Evolutionary conservation across 305 asterid genomes (phyloP).

Genomic region (Ilex paraguariensis): DNA sequence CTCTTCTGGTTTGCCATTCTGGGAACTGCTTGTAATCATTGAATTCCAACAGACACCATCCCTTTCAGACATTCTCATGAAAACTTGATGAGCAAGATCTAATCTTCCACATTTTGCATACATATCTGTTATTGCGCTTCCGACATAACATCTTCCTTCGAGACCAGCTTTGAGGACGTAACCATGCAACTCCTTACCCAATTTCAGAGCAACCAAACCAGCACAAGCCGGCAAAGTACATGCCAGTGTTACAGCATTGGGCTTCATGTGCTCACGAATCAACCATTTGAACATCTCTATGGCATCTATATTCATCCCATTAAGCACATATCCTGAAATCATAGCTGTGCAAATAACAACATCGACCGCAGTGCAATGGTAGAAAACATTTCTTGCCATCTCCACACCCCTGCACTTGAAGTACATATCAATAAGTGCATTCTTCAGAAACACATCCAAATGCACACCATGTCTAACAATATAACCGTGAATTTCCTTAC

Average conservation of each 20-base stretch:
- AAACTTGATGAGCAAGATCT: slow-evolving; percentile 53
- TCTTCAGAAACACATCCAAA: slow-evolving; percentile 68
- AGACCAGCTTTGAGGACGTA: slow-evolving; percentile 43
- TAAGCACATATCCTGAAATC: slow-evolving; percentile 75
- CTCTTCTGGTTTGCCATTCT: slow-evolving; percentile 62
- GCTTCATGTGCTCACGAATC: slow-evolving; percentile 49
- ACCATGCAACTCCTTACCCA: slow-evolving; percentile 77
- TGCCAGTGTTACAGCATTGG: slow-evolving; percentile 79
- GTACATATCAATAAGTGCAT: slow-evolving; percentile 74
- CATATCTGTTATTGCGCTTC: slow-evolving; percentile 77
- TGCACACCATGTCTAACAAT: slow-evolving; percentile 46
- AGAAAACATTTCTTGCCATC: slow-evolving; percentile 51
- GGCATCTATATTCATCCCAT: slow-evolving; percentile 64
- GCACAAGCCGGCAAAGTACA: slow-evolving; percentile 86
- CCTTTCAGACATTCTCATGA: slow-evolving; percentile 44
- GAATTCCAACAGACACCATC: slow-evolving; percentile 85
- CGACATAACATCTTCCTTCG: slow-evolving; percentile 56
- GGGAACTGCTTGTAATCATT: slow-evolving; percentile 60
- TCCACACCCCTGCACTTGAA: slow-evolving; percentile 64
- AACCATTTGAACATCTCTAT: slow-evolving; percentile 48
- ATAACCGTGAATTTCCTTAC: slow-evolving; percentile 70
- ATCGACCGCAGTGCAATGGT: slow-evolving; percentile 45
- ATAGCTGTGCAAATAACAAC: slow-evolving; percentile 70
- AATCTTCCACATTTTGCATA: slow-evolving; percentile 81
- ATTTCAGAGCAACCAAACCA: slow-evolving; percentile 43